These are phyloP conservation scores for Volvox africanus DNA, from an alignment of 139 green algal genomes.

Conservation along the genomic window DNA sequence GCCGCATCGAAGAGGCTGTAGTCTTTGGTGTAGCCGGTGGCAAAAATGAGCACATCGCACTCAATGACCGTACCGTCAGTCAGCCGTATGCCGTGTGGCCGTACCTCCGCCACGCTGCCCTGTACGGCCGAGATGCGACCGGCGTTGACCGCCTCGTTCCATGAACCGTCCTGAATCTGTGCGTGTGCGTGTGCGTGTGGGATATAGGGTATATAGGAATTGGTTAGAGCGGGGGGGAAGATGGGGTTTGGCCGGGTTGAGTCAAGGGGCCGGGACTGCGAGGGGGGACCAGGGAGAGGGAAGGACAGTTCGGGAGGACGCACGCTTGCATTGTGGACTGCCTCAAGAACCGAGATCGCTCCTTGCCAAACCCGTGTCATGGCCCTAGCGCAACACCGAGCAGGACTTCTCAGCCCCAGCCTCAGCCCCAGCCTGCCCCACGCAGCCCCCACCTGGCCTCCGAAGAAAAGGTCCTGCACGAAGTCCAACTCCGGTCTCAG, in stretches of 20 bases:
- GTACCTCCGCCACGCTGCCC: constrained; percentile 38
- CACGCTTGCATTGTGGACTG: too few species aligned
- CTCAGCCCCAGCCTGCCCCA: too few species aligned
- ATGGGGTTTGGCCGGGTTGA: too few species aligned
- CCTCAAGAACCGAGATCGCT: too few species aligned
- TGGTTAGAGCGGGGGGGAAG: background rate
- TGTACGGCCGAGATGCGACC: constrained; percentile 14
- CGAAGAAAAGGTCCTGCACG: constrained; percentile 41
- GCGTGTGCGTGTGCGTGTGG: background rate
- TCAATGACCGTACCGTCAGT: constrained; percentile 18
- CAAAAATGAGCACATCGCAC: constrained; percentile 47
- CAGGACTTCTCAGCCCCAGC: too few species aligned
- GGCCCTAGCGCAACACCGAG: too few species aligned
- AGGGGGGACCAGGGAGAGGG: too few species aligned
- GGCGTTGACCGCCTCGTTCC: constrained; percentile 43
- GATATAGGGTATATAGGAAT: background rate
- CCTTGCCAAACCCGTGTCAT: too few species aligned
- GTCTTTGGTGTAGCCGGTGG: constrained; percentile 49
- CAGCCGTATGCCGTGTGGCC: constrained; percentile 36
- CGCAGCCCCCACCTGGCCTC: constrained; percentile 20
- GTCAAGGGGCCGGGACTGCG: too few species aligned
- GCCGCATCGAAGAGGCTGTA: constrained; percentile 39
- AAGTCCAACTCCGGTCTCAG: constrained; percentile 27
- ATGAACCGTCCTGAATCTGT: constrained; percentile 34
- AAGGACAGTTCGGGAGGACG: too few species aligned